phyloP scores from a whole-genome alignment of 306 rosid species.

The Ochetophila trinervis region DNA sequence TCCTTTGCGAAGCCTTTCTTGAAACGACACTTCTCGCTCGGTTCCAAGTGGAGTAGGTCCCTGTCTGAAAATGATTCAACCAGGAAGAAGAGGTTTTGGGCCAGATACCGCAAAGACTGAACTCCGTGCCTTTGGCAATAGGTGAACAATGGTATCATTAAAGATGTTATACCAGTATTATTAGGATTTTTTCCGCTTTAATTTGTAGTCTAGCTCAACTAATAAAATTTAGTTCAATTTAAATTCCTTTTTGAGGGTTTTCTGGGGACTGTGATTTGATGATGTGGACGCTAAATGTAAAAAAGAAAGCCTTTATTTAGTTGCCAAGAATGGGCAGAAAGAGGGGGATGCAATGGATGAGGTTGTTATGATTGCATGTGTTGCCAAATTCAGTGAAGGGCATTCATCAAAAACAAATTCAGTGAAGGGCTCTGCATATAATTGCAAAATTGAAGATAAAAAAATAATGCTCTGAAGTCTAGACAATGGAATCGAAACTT shows the following conservation, averaged over 20 bases:
- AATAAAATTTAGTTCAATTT: conserved; percentile 26
- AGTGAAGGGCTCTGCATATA: neutral
- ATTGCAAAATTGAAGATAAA: neutral
- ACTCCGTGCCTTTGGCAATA: conserved; percentile 10
- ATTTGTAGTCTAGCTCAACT: conserved; percentile 33
- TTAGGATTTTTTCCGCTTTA: conserved; percentile 26
- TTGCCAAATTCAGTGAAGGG: conserved; percentile 5
- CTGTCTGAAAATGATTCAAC: conserved; percentile 55
- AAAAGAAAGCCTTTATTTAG: neutral
- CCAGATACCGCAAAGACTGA: conserved; percentile 48
- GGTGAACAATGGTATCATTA: conserved; percentile 21
- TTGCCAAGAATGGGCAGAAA: conserved; percentile 1
- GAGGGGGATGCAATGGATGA: neutral
- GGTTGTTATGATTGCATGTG: neutral
- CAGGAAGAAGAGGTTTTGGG: conserved; percentile 71
- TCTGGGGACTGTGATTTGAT: neutral
- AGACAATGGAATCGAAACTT: too few species aligned
- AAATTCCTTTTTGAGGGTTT: conserved; percentile 19
- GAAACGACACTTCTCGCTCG: conserved; percentile 66
- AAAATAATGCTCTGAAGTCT: neutral
- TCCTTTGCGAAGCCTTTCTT: conserved; percentile 60
- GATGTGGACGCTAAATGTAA: neutral
- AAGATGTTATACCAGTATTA: conserved; percentile 28
- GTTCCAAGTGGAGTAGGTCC: conserved; percentile 65
- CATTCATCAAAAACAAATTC: too few species aligned